These are phyloP conservation scores for Ceratobasidium sp. DNA, from an alignment of 1,284 basidiomycete species.

Conservation along the genomic window DNA sequence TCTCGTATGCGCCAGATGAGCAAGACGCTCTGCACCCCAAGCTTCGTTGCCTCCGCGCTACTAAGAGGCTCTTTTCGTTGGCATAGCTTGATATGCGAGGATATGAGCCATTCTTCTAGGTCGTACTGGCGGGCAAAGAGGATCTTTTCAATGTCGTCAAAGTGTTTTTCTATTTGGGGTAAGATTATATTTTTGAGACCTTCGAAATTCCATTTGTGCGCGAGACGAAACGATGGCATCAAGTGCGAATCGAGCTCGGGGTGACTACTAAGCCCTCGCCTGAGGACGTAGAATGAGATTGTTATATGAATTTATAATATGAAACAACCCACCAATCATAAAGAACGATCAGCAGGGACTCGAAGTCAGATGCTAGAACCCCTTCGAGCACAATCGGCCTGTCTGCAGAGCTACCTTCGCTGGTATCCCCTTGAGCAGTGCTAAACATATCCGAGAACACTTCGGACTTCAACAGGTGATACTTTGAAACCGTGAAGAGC, in stretches of 20 bases:
- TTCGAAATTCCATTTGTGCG: constrained; percentile 3
- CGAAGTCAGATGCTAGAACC: neutral
- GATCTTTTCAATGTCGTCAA: constrained; percentile 41
- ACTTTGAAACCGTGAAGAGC: constrained; percentile 48
- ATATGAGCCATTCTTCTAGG: constrained; percentile 35
- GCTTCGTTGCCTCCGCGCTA: constrained; percentile 19
- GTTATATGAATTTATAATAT: too few species aligned
- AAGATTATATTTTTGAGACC: neutral
- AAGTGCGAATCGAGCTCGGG: neutral
- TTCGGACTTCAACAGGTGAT: constrained; percentile 21
- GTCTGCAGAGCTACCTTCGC: neutral
- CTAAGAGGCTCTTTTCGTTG: constrained; percentile 15
- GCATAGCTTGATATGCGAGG: constrained; percentile 28
- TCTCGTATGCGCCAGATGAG: constrained; percentile 34
- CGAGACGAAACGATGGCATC: constrained; percentile 9
- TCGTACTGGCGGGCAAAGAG: constrained; percentile 23
- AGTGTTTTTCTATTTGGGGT: neutral
- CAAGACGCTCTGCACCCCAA: constrained; percentile 7
- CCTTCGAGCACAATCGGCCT: neutral
- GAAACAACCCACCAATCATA: neutral
- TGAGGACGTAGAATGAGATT: too few species aligned
- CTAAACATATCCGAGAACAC: constrained; percentile 25
- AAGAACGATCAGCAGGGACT: neutral
- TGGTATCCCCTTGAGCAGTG: neutral
- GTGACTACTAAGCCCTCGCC: too few species aligned